Evolutionary conservation across 2,329 filamentous ascomycete genomes (phyloP).

Genomic region (Ceratocystis lukuohia): DNA sequence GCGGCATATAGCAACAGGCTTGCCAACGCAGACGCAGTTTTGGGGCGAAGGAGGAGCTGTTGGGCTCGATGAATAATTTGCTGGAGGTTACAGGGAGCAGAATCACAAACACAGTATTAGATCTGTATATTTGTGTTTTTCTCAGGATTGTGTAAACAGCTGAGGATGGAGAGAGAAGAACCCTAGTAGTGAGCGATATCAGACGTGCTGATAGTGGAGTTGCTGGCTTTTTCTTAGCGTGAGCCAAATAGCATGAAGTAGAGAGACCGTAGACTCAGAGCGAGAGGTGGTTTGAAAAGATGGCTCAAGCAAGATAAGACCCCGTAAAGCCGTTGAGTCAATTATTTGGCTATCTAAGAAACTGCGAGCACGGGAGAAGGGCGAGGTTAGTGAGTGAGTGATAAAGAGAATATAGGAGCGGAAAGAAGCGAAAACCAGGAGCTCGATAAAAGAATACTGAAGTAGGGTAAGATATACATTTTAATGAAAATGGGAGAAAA

Average conservation of each 20-base stretch:
- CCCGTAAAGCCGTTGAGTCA: background rate
- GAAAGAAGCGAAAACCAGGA: background rate
- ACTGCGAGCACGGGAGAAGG: background rate
- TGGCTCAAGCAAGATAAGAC: background rate
- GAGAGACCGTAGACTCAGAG: background rate
- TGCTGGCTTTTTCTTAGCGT: background rate
- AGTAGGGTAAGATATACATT: constrained; percentile 8
- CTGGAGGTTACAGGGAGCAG: background rate
- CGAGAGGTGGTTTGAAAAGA: background rate
- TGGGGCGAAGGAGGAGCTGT: background rate
- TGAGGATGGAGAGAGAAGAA: background rate
- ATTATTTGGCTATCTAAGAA: background rate
- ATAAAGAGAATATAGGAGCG: background rate
- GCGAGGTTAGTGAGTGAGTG: background rate
- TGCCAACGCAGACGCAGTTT: background rate
- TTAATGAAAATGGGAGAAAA: background rate
- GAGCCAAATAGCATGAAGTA: background rate
- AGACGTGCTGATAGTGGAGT: background rate
- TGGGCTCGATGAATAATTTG: background rate
- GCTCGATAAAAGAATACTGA: background rate
- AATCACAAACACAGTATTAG: background rate
- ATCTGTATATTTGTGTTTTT: background rate
- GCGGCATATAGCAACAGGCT: background rate
- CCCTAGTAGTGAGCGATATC: background rate
- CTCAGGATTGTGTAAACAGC: background rate